Evolutionary conservation across 169 alveolate genomes (phyloP).

Genomic region (Plasmodium knowlesi): DNA sequence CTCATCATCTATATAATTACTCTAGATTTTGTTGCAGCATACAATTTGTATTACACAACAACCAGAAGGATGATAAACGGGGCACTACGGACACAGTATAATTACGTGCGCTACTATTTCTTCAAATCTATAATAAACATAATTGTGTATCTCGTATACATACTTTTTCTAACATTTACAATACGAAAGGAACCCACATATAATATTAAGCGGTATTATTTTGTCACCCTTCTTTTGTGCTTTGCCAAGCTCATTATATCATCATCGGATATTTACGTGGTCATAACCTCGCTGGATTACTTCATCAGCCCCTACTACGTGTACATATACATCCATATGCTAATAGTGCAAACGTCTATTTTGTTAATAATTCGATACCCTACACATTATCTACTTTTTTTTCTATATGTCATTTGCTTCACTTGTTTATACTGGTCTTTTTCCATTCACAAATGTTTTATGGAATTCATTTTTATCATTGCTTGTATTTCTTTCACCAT

Average conservation of each 20-base stretch:
- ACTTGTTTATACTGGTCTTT: constrained; percentile 49
- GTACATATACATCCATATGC: constrained; percentile 59
- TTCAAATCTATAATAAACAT: constrained; percentile 9
- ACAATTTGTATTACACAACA: constrained; percentile 30
- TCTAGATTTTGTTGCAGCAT: constrained; percentile 52
- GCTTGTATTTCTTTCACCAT: constrained; percentile 66
- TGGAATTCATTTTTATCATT: constrained; percentile 64
- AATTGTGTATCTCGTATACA: constrained; percentile 12
- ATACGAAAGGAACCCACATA: constrained; percentile 6
- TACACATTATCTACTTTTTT: constrained; percentile 56
- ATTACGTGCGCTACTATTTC: constrained; percentile 13
- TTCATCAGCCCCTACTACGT: constrained; percentile 48
- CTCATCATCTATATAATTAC: constrained; percentile 35
- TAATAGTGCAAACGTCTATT: constrained; percentile 51
- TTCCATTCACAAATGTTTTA: constrained; percentile 40
- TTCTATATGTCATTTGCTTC: constrained; percentile 19
- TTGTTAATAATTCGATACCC: constrained; percentile 69
- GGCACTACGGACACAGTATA: not conserved
- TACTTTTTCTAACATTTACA: constrained; percentile 21
- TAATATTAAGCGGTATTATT: constrained; percentile 68
- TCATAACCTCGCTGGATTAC: constrained; percentile 47
- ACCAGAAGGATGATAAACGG: not conserved
- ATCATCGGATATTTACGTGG: constrained; percentile 35
- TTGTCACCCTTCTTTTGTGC: constrained; percentile 72
- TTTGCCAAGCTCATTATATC: constrained; percentile 27